Percentiles rank a stretch among this genome's conserved stretches.
These are phyloP conservation scores for Trifolium fragiferum DNA, from an alignment of 306 rosid species.

Conservation along the genomic window DNA sequence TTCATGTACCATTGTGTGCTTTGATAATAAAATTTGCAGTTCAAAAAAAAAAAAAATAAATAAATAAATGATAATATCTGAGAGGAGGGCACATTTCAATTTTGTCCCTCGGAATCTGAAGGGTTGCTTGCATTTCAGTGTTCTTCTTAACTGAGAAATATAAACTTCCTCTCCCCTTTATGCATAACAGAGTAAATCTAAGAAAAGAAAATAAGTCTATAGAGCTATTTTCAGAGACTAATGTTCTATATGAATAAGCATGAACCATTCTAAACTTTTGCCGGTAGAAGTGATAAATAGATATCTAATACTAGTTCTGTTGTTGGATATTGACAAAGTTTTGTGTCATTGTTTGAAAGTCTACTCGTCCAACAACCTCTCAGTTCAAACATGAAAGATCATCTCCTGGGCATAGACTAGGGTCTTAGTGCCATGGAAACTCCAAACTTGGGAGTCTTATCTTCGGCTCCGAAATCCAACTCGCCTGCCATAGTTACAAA, in stretches of 20 bases:
- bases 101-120: constrained; percentile 1
- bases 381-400: constrained; percentile 18
- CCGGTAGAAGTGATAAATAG: constrained; percentile 30
- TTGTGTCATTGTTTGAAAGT: constrained; percentile 24
- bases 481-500: constrained; percentile 66
- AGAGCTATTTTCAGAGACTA: constrained; percentile 22
- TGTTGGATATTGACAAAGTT: constrained; percentile 36
- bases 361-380: constrained; percentile 39
- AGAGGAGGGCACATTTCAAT: constrained; percentile 1
- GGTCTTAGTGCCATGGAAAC: constrained; percentile 62
- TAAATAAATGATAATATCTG: background rate
- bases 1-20: too few species aligned
- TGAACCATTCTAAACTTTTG: constrained; percentile 6
- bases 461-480: constrained; percentile 48
- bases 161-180: constrained; percentile 23
- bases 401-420: constrained; percentile 34
- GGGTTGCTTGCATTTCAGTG: constrained; percentile 22
- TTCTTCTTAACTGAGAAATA: constrained; percentile 6
- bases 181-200: constrained; percentile 16
- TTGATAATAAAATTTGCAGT: too few species aligned
- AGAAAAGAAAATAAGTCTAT: constrained; percentile 26
- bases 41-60: too few species aligned
- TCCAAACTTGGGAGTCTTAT: constrained; percentile 54
- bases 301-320: constrained; percentile 22
- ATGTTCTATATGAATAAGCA: constrained; percentile 30